phyloP scores from a whole-genome alignment of 2,329 filamentous ascomycete genomes.

The Salinomyces thailandicus region DNA sequence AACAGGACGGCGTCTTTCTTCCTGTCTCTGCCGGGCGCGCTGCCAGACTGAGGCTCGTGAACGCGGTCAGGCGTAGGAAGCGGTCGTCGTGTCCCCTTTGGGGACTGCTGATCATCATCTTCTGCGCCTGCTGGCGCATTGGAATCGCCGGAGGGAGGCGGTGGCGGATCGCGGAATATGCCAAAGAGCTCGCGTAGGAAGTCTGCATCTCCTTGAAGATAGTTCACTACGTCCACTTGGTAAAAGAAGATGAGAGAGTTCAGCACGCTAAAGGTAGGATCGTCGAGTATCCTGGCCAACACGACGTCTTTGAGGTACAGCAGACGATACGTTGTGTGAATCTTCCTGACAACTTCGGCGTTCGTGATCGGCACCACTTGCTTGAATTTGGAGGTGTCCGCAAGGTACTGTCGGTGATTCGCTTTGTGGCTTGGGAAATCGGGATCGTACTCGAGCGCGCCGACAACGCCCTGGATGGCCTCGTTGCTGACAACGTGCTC shows the following conservation, averaged over 20 bases:
- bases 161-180: constrained; percentile 50
- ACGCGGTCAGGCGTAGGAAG: background rate
- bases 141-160: background rate
- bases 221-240: constrained; percentile 93
- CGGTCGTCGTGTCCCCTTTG: background rate
- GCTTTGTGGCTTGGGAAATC: constrained; percentile 97
- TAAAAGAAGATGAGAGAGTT: constrained; percentile 99
- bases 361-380: constrained; percentile 92
- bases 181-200: constrained; percentile 81
- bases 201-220: constrained; percentile 68
- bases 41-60: background rate
- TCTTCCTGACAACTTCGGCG: constrained; percentile 70
- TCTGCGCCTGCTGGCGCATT: constrained; percentile 37
- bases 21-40: background rate
- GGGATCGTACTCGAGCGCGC: constrained; percentile 92
- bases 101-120: constrained; percentile 33
- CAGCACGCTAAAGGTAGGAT: constrained; percentile 92
- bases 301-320: constrained; percentile 99
- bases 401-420: constrained; percentile 88
- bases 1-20: constrained; percentile 84
- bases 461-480: constrained; percentile 82
- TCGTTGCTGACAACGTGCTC: constrained; percentile 87
- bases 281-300: constrained; percentile 86
- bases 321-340: constrained; percentile 89
- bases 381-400: constrained; percentile 81